Conservation (phyloP, 2,329 filamentous ascomycete species). For the Fusarium guadeloupense region DNA sequence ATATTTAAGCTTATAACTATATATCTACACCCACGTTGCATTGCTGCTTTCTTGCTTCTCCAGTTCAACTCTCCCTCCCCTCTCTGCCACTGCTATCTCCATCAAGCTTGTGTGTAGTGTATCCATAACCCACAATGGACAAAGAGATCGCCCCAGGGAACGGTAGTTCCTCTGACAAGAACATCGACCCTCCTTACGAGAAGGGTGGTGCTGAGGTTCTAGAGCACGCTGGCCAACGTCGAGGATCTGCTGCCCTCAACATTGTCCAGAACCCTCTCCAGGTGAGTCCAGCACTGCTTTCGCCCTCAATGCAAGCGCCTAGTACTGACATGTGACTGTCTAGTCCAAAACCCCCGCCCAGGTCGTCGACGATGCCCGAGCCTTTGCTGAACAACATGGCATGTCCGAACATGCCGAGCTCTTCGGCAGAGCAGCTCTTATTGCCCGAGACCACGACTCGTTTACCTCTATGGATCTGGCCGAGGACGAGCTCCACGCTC, state of each 20-base stretch:
- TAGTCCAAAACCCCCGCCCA: slow-evolving; percentile 8
- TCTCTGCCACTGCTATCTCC: not conserved
- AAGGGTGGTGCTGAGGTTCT: slow-evolving; percentile 16
- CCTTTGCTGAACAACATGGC: slow-evolving; percentile 15
- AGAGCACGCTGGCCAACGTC: slow-evolving; percentile 10
- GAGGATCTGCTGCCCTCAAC: slow-evolving; percentile 13
- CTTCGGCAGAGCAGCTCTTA: slow-evolving; percentile 17
- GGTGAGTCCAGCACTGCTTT: not conserved
- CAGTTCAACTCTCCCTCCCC: not conserved
- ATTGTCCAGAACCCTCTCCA: slow-evolving; percentile 16
- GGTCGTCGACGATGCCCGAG: slow-evolving; percentile 9
- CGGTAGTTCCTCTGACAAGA: slow-evolving; percentile 6
- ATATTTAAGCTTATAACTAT: slow-evolving; percentile 31
- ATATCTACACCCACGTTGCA: slow-evolving; percentile 5
- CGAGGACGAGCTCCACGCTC: slow-evolving; percentile 48
- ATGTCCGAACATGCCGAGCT: slow-evolving; percentile 21
- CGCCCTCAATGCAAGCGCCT: accelerated
- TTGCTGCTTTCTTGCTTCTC: not conserved
- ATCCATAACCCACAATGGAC: slow-evolving; percentile 5
- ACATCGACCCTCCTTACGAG: not conserved
- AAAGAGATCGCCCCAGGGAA: slow-evolving; percentile 18
- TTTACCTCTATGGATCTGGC: slow-evolving; percentile 12
- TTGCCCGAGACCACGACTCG: slow-evolving; percentile 10
- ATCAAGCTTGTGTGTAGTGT: not conserved
- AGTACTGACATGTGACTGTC: accelerated